Evolutionary conservation across 495 filamentous ascomycete species (phyloP), one percentile per base, ranked within the genome.

Genomic region (Penicillium mononematosum): DNA sequence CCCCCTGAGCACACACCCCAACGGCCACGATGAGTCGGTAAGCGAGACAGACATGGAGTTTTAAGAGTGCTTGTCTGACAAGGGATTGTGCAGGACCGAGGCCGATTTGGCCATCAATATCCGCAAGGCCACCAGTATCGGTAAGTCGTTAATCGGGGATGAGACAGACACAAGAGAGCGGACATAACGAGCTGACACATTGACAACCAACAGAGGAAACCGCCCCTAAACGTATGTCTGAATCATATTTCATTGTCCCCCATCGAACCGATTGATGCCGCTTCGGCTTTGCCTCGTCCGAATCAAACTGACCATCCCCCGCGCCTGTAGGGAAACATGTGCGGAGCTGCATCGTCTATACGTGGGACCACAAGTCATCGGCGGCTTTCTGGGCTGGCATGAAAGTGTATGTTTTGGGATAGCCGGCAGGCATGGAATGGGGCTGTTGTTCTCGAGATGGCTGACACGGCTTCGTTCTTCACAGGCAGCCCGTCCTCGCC

Each of bases 311-410:
- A 50, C 57, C 32, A 29, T 17, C 36, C 38, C 53, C 47, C 51
- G n/a, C 29, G 29, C 42, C 41, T 39, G 29, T 59, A 87, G 85
- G 87, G 61, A 98, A 98, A 75, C 94, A 98, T 91, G 94, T 98
- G 58, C 88, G 94, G 57, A 91, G 88, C 67, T 96, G 91, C 70
- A 98, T 98, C 70, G 92, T 98, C 43, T 98, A 98, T 71, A 98
- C 94, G 55, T 98, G 94, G 94, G 94, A 98, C 78, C 92, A 98
- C 80, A 97, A 97, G 78, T 95, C 90, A 59, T 96, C 93, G 42
- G 81, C 85, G 63, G 91, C 91, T 65, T 98, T 98, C 77, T 98
- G 94, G 94, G 85, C 89, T 46, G 92, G 91, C 69, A 95, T 98
- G 87, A 98, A 98, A 85, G 94, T 98, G 88, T 94, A 80, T 58